Percentiles rank a stretch among this genome's conserved stretches.
phyloP scores from a whole-genome alignment of 176 grass and related monocot genomes.

The Ampelocalamus luodianensis region DNA sequence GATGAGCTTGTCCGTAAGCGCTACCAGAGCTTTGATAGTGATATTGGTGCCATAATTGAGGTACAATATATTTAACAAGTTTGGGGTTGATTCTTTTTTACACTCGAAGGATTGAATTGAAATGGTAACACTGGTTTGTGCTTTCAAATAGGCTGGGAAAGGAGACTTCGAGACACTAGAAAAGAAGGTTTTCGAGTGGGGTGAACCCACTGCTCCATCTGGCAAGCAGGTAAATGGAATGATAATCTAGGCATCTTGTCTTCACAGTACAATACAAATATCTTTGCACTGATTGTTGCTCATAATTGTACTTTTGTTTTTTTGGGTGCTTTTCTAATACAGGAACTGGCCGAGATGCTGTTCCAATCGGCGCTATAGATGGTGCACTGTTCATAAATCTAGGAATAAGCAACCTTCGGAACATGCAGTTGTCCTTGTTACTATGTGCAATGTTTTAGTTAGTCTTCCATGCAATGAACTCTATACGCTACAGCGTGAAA shows the following conservation, averaged over 20 bases:
- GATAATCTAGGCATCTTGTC: neutral
- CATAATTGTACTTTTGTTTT: neutral
- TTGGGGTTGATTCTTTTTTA: constrained; percentile 8
- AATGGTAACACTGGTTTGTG: constrained; percentile 15
- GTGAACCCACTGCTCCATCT: constrained; percentile 79
- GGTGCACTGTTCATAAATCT: constrained; percentile 7
- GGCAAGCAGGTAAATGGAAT: constrained; percentile 74
- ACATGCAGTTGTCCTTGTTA: neutral
- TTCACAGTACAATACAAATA: neutral
- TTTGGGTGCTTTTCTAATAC: constrained; percentile 35
- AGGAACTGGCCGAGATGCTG: constrained; percentile 86
- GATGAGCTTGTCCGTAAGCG: constrained; percentile 86
- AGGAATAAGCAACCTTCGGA: constrained; percentile 36
- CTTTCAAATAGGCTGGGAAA: constrained; percentile 71
- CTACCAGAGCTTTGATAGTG: constrained; percentile 91
- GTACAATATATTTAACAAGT: constrained; percentile 31
- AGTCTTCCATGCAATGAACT: constrained; percentile 39
- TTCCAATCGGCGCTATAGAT: constrained; percentile 87
- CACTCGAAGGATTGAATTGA: neutral
- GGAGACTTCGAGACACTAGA: constrained; percentile 82
- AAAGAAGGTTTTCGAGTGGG: constrained; percentile 92
- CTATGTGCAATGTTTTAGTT: constrained; percentile 21
- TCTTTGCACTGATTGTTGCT: neutral
- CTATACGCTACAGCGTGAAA: constrained; percentile 40
- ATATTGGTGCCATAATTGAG: constrained; percentile 82